Conservation (phyloP, 495 filamentous ascomycete genomes). For the Penicillium maclennaniae region DNA sequence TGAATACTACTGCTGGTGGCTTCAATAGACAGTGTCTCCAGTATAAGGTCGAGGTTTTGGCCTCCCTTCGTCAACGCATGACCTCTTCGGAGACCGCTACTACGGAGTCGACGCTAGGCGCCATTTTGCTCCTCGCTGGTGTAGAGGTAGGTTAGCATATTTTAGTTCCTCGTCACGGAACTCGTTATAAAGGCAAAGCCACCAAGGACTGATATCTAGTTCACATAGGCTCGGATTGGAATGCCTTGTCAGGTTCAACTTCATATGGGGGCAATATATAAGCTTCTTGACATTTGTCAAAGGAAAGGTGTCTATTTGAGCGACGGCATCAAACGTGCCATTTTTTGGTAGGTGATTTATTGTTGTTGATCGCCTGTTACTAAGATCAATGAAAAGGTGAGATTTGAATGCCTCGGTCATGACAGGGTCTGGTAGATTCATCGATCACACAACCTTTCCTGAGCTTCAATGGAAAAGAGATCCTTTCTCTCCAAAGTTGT, state of each 20-base stretch:
- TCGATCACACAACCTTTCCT: slow-evolving; percentile 36
- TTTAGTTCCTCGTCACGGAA: not conserved
- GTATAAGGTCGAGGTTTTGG: slow-evolving; percentile 30
- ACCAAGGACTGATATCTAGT: not conserved
- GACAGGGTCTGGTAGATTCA: slow-evolving; percentile 27
- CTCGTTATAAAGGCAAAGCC: not conserved
- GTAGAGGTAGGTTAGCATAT: slow-evolving; percentile 34
- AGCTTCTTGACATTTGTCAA: slow-evolving; percentile 28
- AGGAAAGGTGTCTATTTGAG: slow-evolving; percentile 24
- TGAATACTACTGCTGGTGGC: slow-evolving; percentile 16
- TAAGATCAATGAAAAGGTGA: slow-evolving; percentile 23
- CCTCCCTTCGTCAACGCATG: slow-evolving; percentile 31
- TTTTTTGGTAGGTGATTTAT: slow-evolving; percentile 32
- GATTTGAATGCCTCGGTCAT: slow-evolving; percentile 36
- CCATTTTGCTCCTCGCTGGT: slow-evolving; percentile 37
- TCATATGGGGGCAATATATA: slow-evolving; percentile 34
- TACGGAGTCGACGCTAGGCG: slow-evolving; percentile 34
- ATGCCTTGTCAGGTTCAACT: slow-evolving; percentile 28
- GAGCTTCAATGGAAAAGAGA: slow-evolving; percentile 37
- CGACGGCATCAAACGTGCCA: slow-evolving; percentile 36
- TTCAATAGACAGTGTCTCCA: slow-evolving; percentile 26
- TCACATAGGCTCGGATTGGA: slow-evolving; percentile 27
- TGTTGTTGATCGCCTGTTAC: not conserved
- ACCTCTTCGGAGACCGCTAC: slow-evolving; percentile 18
- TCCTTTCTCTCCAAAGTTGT: slow-evolving; percentile 20